Evolutionary conservation across 371 early-diverging fungal species (phyloP), one percentile per base, ranked within the genome.

Genomic region (Mortierella sp.): DNA sequence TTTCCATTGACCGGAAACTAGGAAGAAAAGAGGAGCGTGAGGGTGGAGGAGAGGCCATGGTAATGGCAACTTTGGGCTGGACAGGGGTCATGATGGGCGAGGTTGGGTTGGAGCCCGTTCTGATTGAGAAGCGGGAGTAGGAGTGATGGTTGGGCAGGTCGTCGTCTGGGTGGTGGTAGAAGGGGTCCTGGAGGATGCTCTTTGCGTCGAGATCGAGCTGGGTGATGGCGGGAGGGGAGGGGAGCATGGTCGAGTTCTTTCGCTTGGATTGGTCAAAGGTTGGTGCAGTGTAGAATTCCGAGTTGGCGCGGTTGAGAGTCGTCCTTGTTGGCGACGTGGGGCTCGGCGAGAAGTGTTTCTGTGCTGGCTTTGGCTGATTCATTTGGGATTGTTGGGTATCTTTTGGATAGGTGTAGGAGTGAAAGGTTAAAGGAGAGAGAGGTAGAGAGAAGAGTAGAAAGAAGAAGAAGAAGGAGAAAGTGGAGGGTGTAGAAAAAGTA

Each of bases 221-320:
- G 14, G 64, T 50, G 24, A 67, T 22, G 24, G 64, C 70, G 5
- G 81, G 72, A 0, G 81, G 76, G 13, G 81, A 76, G 11, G 76
- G 77, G 26, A 80, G 48, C 45, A 73, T 66, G 6, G 73, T 39
- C 10, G 66, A 41, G 61, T 61, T 31, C 47, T 77, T 74, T 34
- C 50, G 64, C 63, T 76, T 76, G 40, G 41, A 58, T 11, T 69
- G 70, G 0, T 72, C 74, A 26, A 80, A 73, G 40, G 47, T 52
- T 3, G 81, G 81, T 0, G 76, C 73, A n/a, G 73, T 24, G 70
- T 76, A 80, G 29, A 80, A 80, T 45, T 68, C 70, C 0, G 73
- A 68, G 72, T 74, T 74, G 65, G 52, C 76, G 29, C 69, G 48
- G 24, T 43, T 68, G 39, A 71, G 73, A 6, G 22, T 66, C 14